Base-by-base conservation (phyloP, 768 basidiomycete genomes). In the Termitomyces sp. region DNA sequence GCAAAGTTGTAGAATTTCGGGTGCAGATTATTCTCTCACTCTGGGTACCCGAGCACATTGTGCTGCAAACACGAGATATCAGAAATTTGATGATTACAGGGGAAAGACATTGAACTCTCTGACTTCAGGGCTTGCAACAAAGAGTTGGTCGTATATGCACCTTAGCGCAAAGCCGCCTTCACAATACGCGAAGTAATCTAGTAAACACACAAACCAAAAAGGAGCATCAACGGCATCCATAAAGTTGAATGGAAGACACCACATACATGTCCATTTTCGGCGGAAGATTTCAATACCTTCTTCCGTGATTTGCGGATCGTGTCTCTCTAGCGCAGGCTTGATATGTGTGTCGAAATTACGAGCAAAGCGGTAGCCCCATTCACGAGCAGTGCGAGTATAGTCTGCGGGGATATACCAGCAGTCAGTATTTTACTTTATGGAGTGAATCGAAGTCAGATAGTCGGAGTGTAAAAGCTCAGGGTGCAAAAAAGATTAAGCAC, bases 171-270 rank as follows among this genome's bases (percentile, higher is more conserved):
- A 62, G 14, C 61, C 61, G 3, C 42, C 61, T 47, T 62, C 61
- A 52, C 38, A 47, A 38, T 62, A 62, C n/a, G 61, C 61, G 2
- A 57, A 62, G 38, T 62, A 62, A 57, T 62, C 61, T 62, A 45
- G 25, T 31, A 11, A 0, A 14, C 15, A 15, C 8, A 40, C 20
- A 8, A 20, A n/a, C 2, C n/a, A 40, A 6, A 43, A 34, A 29
- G 47, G 7, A 34, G 34, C 34, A 34, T 60, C 20, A 54, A 47
- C n/a, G 29, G 2, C 2, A 25, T 25, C 1, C 6, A 34, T 37
- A 20, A 12, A 15, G 10, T 6, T 20, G 7, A n/a, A 31, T 42
- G 0, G 14, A 20, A 47, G 43, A 15, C 14, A 9, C 37, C 10
- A 57, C 61, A 34, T 46, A 62, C 61, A 62, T 37, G 49, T 58